Evolutionary conservation across 306 rosid species (phyloP).

Genomic region (Fragaria ananassa): DNA sequence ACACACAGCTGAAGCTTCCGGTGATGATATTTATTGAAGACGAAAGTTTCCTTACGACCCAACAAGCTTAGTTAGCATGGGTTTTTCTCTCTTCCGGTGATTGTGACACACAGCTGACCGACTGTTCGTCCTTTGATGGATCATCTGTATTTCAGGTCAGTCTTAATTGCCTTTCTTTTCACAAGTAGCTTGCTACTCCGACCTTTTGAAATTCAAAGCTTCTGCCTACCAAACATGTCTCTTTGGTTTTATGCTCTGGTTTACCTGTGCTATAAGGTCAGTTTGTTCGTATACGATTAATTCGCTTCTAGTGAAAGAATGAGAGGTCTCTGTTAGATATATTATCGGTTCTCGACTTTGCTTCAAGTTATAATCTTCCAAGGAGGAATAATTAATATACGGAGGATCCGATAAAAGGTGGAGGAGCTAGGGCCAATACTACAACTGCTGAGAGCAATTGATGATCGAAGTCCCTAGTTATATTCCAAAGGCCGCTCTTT

Average conservation of each 20-base stretch:
- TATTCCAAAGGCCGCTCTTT: background rate
- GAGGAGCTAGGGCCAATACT: background rate
- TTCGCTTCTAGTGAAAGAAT: background rate
- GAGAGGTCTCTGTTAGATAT: background rate
- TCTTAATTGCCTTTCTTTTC: background rate
- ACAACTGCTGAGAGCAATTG: background rate
- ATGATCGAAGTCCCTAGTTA: background rate
- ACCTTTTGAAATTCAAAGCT: background rate
- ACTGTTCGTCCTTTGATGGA: background rate
- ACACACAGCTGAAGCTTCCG: background rate
- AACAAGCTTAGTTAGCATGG: background rate
- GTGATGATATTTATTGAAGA: background rate
- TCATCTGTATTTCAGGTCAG: background rate
- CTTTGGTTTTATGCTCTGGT: background rate
- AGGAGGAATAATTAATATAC: background rate
- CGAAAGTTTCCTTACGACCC: background rate
- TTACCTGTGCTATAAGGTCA: background rate
- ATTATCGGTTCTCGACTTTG: background rate
- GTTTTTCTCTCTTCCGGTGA: background rate
- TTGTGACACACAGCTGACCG: background rate
- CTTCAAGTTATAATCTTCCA: background rate
- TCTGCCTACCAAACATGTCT: background rate
- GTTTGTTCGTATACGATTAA: background rate
- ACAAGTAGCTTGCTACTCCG: background rate
- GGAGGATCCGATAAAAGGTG: background rate